phyloP scores from a whole-genome alignment of 257 asterid genomes.

The Paulownia fortunei region DNA sequence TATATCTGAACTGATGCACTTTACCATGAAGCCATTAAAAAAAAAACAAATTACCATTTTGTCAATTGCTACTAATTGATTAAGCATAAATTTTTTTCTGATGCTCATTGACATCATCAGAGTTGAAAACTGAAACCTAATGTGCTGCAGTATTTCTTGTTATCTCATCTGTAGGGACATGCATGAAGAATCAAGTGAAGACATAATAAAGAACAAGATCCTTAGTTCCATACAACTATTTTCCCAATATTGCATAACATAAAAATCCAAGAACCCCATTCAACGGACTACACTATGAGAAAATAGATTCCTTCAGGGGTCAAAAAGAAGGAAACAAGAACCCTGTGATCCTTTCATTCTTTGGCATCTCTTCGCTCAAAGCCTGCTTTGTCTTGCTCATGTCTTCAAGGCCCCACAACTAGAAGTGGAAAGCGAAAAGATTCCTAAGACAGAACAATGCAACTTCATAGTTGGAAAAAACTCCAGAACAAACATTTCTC shows the following conservation, averaged over 20 bases:
- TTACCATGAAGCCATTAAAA: too few relatives aligned
- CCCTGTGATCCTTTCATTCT: slow-evolving; percentile 16
- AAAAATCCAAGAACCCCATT: neutral
- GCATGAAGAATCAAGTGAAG: slow-evolving; percentile 8
- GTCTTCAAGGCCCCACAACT: neutral
- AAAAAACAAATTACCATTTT: neutral
- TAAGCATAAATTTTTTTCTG: neutral
- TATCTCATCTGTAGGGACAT: neutral
- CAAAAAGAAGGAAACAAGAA: neutral
- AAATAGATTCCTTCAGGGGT: neutral
- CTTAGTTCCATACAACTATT: neutral
- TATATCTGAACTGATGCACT: too few relatives aligned
- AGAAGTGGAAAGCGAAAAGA: neutral
- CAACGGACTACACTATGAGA: neutral
- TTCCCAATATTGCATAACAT: neutral
- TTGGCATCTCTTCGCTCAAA: slow-evolving; percentile 11
- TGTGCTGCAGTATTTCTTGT: neutral
- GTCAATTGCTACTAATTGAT: neutral
- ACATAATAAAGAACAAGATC: neutral
- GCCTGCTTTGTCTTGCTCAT: slow-evolving; percentile 25
- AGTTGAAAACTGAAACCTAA: neutral
- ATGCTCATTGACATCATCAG: neutral
- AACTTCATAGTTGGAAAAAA: slow-evolving; percentile 9
- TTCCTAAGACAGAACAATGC: neutral
- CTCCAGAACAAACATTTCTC: slow-evolving; percentile 5